These are phyloP conservation scores for Colletotrichum simmondsii DNA, from an alignment of 2,329 filamentous ascomycete species.

Conservation along the genomic window DNA sequence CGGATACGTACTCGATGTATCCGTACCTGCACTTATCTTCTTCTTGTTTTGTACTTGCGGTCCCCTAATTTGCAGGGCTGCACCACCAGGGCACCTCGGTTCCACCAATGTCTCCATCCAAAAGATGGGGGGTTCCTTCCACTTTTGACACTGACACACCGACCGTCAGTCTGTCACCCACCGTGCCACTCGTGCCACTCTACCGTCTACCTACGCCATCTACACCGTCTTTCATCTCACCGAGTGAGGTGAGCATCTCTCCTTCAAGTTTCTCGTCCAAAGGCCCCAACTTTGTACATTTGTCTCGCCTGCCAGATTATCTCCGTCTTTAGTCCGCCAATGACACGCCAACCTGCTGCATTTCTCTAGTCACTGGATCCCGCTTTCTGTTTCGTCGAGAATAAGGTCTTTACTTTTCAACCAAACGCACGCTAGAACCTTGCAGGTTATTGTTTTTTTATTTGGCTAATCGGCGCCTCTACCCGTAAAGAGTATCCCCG, in stretches of 20 bases:
- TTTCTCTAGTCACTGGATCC: background rate
- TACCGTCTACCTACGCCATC: background rate
- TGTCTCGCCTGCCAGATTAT: too few species aligned
- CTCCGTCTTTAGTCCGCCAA: background rate
- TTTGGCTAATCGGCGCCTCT: background rate
- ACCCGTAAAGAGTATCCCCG: background rate
- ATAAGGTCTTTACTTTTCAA: background rate
- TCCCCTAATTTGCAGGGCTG: slow-evolving; percentile 25
- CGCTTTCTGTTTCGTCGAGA: background rate
- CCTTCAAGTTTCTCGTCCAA: too few species aligned
- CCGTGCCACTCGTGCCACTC: too few species aligned
- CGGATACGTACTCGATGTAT: background rate
- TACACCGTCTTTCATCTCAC: background rate
- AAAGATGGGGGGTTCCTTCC: background rate
- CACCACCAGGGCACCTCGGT: background rate
- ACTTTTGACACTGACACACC: background rate
- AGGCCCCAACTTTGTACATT: too few species aligned
- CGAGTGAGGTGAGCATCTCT: too few species aligned
- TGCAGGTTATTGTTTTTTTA: background rate
- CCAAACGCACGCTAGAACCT: background rate
- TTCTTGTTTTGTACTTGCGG: background rate
- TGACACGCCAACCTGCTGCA: background rate
- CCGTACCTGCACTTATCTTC: background rate
- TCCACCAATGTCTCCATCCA: slow-evolving; percentile 18
- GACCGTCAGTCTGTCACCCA: background rate